Base-by-base conservation (phyloP, 331 rosid genomes). In the Erythrophleum ivorense region DNA sequence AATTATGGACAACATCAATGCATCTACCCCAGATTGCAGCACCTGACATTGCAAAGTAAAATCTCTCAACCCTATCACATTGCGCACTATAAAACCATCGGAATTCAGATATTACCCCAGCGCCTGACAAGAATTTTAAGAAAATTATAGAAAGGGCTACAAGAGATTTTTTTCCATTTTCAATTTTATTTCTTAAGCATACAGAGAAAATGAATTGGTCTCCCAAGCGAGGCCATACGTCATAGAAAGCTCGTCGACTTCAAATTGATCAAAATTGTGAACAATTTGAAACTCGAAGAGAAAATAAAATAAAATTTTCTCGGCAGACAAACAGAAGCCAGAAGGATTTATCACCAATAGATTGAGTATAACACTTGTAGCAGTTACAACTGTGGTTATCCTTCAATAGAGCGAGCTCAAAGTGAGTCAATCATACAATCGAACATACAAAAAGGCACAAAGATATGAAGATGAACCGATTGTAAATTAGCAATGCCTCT, bases 1-100 rank as follows among this genome's bases (percentile, higher is more conserved):
- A 79, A 88, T 84, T 80, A 96, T 81, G 79, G 94, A 92, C 21
- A 96, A 63, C 48, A 79, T 64, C 95, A 96, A 80, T 36, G 92
- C 83, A 81, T 92, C 97, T 80, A 84, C 91, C 69, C 89, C 90
- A 78, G 90, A 76, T 63, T 85, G 89, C 54, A 88, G 68, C 52
- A 96, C 85, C 99, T 96, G 91, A 84, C 86, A 91, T 85, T 81
- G 82, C 53, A 80, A 33, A 60, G 48, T 80, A 73, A 68, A 65
- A 69, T 62, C 73, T 34, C 45, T 65, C 40, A 34, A 84, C 76
- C 60, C 62, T 78, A 46, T 70, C 73, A 65, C 83, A 71, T 63
- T 80, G 46, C 64, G 66, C 72, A 74, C 43, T 36, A 54, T n/a
- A 54, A 34, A 6, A 62, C 43, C 69, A 55, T 77, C 60, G 67